Percentiles rank a stretch among this genome's conserved stretches.
phyloP scores from a whole-genome alignment of 225 moss, liverwort and hornwort genomes.

The Physcomitrellopsis africana region DNA sequence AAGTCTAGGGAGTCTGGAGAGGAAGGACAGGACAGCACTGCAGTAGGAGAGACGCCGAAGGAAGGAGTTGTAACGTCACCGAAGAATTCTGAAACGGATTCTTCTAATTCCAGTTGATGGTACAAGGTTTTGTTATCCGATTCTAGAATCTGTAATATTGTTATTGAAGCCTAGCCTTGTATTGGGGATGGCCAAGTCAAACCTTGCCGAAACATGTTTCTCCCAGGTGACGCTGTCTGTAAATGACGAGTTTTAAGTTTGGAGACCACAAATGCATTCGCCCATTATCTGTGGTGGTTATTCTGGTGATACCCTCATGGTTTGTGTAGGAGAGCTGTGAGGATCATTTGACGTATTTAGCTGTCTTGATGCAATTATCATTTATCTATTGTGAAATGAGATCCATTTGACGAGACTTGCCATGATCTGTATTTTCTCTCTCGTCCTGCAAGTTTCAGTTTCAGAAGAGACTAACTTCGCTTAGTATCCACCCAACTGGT shows the following conservation, averaged over 20 bases:
- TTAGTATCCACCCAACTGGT: no score
- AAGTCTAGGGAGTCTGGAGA: conserved; percentile 41
- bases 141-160: conserved; percentile 39
- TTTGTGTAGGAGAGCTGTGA: no score
- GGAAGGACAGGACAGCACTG: conserved; percentile 23
- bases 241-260: conserved; percentile 43
- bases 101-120: conserved; percentile 38
- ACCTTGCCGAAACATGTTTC: conserved; percentile 23
- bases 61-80: conserved; percentile 49
- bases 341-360: no score
- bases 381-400: no score
- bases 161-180: conserved; percentile 31
- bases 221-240: conserved; percentile 40
- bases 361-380: no score
- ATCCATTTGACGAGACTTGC: no score
- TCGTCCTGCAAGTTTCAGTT: no score
- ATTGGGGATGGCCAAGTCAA: conserved; percentile 17
- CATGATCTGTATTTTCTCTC: no score
- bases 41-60: conserved; percentile 23
- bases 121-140: conserved; percentile 20
- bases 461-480: no score
- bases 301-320: no score
- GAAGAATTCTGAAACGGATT: conserved; percentile 46
- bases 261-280: neutral
- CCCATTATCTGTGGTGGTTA: no score